Evolutionary conservation across 139 green algal genomes (phyloP).

Genomic region (Picochlorum sp.): DNA sequence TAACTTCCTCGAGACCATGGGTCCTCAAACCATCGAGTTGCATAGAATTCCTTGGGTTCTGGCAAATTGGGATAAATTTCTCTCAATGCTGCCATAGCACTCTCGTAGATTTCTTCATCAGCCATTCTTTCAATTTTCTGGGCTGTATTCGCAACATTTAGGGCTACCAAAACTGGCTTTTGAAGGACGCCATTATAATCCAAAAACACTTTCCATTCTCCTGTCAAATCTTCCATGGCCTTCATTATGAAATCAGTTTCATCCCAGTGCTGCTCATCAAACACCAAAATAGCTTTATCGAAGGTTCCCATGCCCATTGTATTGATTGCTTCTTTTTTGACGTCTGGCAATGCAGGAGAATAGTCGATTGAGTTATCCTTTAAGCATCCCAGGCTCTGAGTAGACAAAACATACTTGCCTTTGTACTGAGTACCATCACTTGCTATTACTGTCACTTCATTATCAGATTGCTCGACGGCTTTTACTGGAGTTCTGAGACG

Average conservation of each 20-base stretch:
- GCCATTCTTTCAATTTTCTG: constrained; percentile 22
- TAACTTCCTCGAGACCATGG: constrained; percentile 38
- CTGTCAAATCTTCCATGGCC: constrained; percentile 10
- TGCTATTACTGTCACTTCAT: constrained; percentile 3
- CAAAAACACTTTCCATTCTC: constrained; percentile 24
- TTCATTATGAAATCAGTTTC: constrained; percentile 46
- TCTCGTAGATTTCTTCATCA: constrained; percentile 21
- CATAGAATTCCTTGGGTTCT: constrained; percentile 14
- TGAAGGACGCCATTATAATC: not conserved
- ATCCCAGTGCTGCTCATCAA: constrained; percentile 56
- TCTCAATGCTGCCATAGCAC: constrained; percentile 17
- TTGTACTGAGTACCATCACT: constrained; percentile 14
- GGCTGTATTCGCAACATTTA: constrained; percentile 38
- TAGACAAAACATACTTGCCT: constrained; percentile 48
- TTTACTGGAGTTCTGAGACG: constrained; percentile 21
- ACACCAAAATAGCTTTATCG: constrained; percentile 58
- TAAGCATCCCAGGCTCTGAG: constrained; percentile 47
- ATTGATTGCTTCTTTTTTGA: constrained; percentile 43
- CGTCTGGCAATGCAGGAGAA: constrained; percentile 38
- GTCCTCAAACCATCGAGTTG: constrained; percentile 36
- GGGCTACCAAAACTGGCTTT: constrained; percentile 34
- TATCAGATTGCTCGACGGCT: not conserved
- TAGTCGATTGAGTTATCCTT: constrained; percentile 44
- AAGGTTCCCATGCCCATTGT: constrained; percentile 45
- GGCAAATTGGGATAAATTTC: constrained; percentile 22